Evolutionary conservation across 495 filamentous ascomycete species (phyloP).

Genomic region (Tuber borchii): DNA sequence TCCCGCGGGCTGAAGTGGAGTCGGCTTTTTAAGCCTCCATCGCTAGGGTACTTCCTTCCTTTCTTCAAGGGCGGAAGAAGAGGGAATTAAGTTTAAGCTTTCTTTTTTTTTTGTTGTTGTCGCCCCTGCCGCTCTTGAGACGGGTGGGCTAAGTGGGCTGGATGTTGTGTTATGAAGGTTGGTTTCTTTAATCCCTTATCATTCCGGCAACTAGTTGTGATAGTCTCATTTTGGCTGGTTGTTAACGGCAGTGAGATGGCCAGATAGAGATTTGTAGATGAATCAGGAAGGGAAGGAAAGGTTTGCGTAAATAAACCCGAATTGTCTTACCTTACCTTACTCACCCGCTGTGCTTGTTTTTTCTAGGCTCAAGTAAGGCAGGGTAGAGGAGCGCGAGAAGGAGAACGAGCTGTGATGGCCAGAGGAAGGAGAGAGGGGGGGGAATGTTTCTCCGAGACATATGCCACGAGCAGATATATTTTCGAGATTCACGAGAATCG

Average conservation of each 20-base stretch:
- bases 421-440: neutral
- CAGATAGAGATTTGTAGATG: neutral
- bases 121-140: neutral
- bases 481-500: neutral
- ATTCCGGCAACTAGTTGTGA: neutral
- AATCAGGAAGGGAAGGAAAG: neutral
- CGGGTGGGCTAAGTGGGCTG: neutral
- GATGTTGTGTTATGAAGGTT: neutral
- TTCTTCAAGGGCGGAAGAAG: neutral
- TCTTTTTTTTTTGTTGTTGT: neutral
- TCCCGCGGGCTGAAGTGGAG: neutral
- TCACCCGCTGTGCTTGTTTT: neutral
- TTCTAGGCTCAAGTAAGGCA: no score
- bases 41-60: neutral
- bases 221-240: neutral
- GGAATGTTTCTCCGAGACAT: constrained; percentile 23
- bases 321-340: neutral
- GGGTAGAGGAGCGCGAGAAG: neutral
- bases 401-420: neutral
- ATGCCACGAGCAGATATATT: neutral
- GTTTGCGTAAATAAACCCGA: neutral
- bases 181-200: neutral
- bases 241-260: neutral
- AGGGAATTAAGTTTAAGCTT: neutral
- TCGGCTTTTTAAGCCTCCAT: neutral